Base-by-base conservation (phyloP, 176 grass and related monocot species). In the Zea luxurians region DNA sequence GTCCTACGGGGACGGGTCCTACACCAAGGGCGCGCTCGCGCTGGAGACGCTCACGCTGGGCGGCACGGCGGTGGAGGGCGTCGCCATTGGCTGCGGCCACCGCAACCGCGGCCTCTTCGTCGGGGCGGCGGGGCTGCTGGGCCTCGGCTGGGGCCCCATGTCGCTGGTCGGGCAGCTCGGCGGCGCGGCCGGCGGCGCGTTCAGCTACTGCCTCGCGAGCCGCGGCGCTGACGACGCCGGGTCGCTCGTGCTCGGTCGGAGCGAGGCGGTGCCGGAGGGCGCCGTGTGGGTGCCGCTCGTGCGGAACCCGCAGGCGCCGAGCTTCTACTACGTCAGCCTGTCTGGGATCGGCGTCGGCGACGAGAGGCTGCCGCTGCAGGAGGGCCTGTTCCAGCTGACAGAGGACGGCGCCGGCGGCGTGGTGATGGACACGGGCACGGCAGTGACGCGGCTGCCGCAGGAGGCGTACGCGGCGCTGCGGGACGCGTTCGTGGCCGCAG, bases 361-460 rank as follows among this genome's bases (percentile, higher is more conserved):
- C 42, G 71, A 54, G 34, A 46, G 75, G 78, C 76, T 98, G 38
- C 74, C 83, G 34, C 74, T 98, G 13, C 36, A 66, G 16, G 87
- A 82, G 17, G 83, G 78, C n/a, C 71, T 92, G 46, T 98, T 98
- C 90, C 83, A 70, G 83, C 87, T 94, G 12, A 71, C 44, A 11
- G 95, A 90, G 4, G 89, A 94, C 59, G 95, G 89, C 16, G 79
- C 57, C 17, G 95, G 95, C 16, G 95, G 91, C 17, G 80, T 92
- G 17, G 91, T 98, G 16, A 85, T 98, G 95, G 95, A 98, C 91
- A 98, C 91, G 34, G 91, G 91, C 44, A 98, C 95, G n/a, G 89
- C 91, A 5, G 85, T 94, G 21, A 92, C 91, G 12, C 71, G 91
- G 12, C 87, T 94, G 8, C 91, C 89, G 2, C 8, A 12, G 4